Evolutionary conservation across 2,329 filamentous ascomycete species (phyloP).

Genomic region (Tricladium varicosporioides): DNA sequence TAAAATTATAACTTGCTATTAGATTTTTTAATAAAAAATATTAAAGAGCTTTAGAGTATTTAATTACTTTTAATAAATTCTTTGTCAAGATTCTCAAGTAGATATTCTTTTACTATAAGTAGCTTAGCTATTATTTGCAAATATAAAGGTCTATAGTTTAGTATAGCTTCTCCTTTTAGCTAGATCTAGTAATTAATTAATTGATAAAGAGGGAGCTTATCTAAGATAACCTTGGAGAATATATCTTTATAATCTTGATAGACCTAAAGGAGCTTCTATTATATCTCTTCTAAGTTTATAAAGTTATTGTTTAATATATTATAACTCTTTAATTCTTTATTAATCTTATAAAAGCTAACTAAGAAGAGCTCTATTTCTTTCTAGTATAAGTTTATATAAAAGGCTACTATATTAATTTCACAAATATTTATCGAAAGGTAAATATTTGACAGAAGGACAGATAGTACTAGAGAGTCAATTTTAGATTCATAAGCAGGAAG

Average conservation of each 20-base stretch:
- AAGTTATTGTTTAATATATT: no score
- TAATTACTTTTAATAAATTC: background rate
- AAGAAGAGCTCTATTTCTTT: no score
- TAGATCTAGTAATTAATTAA: background rate
- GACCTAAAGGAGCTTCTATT: no score
- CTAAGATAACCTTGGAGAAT: background rate
- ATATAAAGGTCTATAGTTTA: background rate
- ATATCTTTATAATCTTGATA: background rate
- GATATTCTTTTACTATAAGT: background rate
- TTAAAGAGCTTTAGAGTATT: background rate
- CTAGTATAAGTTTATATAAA: no score
- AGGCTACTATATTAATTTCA: no score
- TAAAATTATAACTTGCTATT: background rate
- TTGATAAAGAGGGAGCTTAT: background rate
- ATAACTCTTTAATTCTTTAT: no score
- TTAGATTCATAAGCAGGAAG: no score
- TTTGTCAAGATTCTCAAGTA: background rate
- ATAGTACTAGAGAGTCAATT: no score
- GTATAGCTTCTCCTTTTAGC: background rate
- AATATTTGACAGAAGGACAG: no score
- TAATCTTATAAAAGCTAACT: no score
- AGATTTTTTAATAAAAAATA: constrained; percentile 6
- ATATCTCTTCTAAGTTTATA: no score
- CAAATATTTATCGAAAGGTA: no score
- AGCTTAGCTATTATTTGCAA: background rate